Evolutionary conservation across 1,284 basidiomycete genomes (phyloP).

Genomic region (Lentinula novae-zelandiae): DNA sequence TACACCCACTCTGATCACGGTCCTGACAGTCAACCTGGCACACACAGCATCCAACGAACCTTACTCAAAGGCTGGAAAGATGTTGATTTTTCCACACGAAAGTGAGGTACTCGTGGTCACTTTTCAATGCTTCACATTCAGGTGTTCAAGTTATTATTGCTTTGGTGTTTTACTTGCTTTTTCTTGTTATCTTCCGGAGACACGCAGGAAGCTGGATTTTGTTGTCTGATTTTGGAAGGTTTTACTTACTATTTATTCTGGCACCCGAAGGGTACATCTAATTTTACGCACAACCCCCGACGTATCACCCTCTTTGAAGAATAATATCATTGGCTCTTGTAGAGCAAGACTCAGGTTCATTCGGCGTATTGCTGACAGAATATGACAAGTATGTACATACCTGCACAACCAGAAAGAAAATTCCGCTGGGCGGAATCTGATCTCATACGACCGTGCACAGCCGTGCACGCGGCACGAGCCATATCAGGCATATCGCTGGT

Average conservation of each 20-base stretch:
- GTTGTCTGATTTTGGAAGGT: neutral
- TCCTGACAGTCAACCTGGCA: slow-evolving; percentile 32
- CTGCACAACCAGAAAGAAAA: too few species aligned
- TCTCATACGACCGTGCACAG: too few species aligned
- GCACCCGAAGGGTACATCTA: neutral
- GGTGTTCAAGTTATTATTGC: neutral
- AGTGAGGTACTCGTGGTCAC: neutral
- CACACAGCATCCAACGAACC: slow-evolving; percentile 46
- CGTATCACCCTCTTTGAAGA: neutral
- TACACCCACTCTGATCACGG: slow-evolving; percentile 19
- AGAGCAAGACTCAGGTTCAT: neutral
- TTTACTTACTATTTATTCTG: neutral
- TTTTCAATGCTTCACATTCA: neutral
- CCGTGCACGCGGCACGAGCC: too few species aligned
- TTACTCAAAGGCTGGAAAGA: slow-evolving; percentile 55
- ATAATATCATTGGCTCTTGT: neutral
- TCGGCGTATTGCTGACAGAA: neutral
- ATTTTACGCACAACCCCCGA: neutral
- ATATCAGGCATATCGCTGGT: too few species aligned
- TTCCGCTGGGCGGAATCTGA: too few species aligned
- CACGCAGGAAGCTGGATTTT: neutral
- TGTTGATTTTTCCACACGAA: slow-evolving; percentile 34
- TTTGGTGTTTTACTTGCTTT: neutral
- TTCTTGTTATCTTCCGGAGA: neutral
- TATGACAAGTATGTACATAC: too few species aligned